phyloP scores from a whole-genome alignment of 108 stramenopile species.

The Conticribra weissflogii region DNA sequence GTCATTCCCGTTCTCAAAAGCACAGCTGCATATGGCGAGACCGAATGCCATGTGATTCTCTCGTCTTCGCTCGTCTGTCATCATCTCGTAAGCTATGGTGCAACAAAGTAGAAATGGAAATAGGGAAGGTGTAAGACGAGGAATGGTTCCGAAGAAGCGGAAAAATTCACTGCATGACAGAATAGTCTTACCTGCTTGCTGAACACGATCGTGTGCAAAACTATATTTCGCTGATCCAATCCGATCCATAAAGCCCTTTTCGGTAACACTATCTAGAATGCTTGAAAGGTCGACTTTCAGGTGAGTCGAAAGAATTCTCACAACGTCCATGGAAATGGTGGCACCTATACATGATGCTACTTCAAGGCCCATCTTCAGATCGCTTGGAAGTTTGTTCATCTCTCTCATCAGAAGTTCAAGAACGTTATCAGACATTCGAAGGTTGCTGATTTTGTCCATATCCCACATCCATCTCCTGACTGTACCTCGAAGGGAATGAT shows the following conservation, averaged over 20 bases:
- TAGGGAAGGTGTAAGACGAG: no score
- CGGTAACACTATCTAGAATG: background rate
- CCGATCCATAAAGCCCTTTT: conserved; percentile 14
- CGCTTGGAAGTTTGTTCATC: conserved; percentile 20
- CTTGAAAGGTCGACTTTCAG: background rate
- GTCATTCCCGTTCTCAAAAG: conserved; percentile 6
- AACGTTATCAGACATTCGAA: conserved; percentile 25
- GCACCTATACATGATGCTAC: conserved; percentile 43
- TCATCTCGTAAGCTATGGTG: conserved; percentile 18
- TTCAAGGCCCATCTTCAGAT: conserved; percentile 17
- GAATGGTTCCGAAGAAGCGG: background rate
- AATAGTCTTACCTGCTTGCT: conserved; percentile 24
- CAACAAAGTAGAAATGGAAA: background rate
- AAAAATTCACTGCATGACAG: no score
- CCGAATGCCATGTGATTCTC: conserved; percentile 22
- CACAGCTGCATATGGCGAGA: conserved; percentile 12
- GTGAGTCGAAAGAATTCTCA: conserved; percentile 14
- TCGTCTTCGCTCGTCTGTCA: conserved; percentile 5
- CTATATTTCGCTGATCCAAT: conserved; percentile 5
- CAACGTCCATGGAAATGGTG: background rate
- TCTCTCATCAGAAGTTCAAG: conserved; percentile 12
- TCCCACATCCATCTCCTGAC: conserved; percentile 33
- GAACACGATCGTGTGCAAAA: conserved; percentile 40
- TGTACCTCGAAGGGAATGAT: background rate
- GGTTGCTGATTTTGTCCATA: conserved; percentile 18